Conservation (phyloP, 495 filamentous ascomycete genomes). For the Chlorociboria aeruginascens region DNA sequence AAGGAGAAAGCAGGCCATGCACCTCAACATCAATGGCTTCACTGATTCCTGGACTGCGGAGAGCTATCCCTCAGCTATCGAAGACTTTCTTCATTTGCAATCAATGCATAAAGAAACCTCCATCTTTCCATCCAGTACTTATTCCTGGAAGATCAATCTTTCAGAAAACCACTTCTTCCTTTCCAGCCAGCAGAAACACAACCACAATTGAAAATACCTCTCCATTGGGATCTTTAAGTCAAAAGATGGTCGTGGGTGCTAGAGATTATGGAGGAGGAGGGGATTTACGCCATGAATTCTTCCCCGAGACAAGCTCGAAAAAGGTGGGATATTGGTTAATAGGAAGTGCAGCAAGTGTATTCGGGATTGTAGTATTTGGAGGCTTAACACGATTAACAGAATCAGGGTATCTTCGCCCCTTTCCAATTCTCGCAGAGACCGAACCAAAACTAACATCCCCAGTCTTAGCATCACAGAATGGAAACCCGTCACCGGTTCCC, state of each 20-base stretch:
- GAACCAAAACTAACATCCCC: background rate
- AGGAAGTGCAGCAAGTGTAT: conserved; percentile 81
- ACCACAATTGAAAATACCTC: conserved; percentile 3
- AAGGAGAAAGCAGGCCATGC: too few relatives aligned
- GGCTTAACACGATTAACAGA: conserved; percentile 89
- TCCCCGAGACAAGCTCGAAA: conserved; percentile 62
- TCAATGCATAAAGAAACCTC: conserved; percentile 39
- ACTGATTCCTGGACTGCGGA: conserved; percentile 37
- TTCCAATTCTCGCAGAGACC: background rate
- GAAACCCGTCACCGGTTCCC: conserved; percentile 86
- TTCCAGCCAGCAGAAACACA: too few relatives aligned
- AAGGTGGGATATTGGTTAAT: conserved; percentile 84
- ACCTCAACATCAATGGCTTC: conserved; percentile 27
- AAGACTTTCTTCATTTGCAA: conserved; percentile 48
- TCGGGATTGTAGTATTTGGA: conserved; percentile 93
- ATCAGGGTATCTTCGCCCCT: conserved; percentile 57
- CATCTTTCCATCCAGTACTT: conserved; percentile 20
- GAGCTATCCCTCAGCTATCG: conserved; percentile 39
- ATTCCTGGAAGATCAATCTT: conserved; percentile 17
- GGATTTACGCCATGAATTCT: conserved; percentile 29
- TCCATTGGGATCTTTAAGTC: conserved; percentile 15
- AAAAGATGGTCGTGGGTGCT: conserved; percentile 4
- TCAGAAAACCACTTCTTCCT: conserved; percentile 14
- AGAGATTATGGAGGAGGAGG: background rate
- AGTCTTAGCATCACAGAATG: conserved; percentile 99